Evolutionary conservation across 441 rosid species (phyloP).

Genomic region (Eugenia klotzschiana): DNA sequence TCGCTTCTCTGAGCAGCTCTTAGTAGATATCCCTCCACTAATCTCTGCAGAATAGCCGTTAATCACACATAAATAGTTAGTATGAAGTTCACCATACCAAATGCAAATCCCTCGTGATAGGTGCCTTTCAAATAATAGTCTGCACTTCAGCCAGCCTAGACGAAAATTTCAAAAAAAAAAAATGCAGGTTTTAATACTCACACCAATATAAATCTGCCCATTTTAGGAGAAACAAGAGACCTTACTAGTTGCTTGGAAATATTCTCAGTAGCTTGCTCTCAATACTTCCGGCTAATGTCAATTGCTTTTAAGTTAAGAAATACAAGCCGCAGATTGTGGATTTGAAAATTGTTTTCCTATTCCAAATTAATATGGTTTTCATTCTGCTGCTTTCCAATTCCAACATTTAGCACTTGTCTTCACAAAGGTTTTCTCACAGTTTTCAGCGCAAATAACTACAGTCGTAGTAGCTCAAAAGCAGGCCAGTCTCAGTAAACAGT

Average conservation of each 20-base stretch:
- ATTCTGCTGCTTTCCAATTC: not conserved
- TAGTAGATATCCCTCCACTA: constrained; percentile 94
- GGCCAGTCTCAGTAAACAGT: not conserved
- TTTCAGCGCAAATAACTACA: not conserved
- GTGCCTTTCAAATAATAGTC: not conserved
- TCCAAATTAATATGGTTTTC: not conserved
- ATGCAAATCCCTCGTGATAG: not conserved
- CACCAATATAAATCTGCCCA: not conserved
- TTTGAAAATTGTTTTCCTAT: not conserved
- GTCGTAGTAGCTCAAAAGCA: not conserved
- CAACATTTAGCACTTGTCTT: not conserved
- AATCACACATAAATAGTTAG: not conserved
- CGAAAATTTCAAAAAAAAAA: not conserved
- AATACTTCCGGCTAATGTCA: not conserved
- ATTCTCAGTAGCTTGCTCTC: not conserved
- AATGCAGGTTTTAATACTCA: not conserved
- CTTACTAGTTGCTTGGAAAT: not conserved
- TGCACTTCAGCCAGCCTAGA: not conserved
- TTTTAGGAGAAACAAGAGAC: not conserved
- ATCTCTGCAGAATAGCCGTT: constrained; percentile 35
- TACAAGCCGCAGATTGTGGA: not conserved
- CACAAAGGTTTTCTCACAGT: not conserved
- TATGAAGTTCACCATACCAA: not conserved
- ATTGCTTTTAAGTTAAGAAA: not conserved
- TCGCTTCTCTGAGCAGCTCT: constrained; percentile 95